phyloP scores from a whole-genome alignment of 495 filamentous ascomycete genomes.

The Trichoderma orchidacearum region DNA sequence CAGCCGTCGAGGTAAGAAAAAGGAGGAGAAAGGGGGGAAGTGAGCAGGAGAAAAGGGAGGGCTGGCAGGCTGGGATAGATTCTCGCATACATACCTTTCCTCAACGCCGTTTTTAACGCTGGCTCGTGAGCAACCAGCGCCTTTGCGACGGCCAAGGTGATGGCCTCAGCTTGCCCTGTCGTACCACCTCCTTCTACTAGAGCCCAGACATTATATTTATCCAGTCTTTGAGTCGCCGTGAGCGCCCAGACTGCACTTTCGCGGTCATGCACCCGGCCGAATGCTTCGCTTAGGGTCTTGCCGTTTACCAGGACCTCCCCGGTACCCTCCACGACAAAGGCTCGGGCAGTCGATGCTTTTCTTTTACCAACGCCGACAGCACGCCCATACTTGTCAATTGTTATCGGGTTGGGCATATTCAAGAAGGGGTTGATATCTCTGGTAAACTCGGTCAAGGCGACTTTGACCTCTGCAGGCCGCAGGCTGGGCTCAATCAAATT shows the following conservation, averaged over 20 bases:
- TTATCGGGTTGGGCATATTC: conserved; percentile 37
- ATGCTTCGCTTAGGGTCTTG: conserved; percentile 60
- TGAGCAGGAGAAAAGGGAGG: too few relatives aligned
- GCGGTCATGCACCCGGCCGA: conserved; percentile 81
- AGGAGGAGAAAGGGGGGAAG: conserved; percentile 11
- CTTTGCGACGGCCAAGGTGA: conserved; percentile 83
- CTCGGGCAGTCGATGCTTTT: conserved; percentile 74
- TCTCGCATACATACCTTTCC: conserved; percentile 51
- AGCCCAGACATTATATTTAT: conserved; percentile 96
- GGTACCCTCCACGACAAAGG: conserved; percentile 78
- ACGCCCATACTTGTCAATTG: conserved; percentile 60
- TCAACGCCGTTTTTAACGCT: conserved; percentile 69
- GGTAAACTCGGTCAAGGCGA: conserved; percentile 54
- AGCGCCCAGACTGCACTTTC: conserved; percentile 90
- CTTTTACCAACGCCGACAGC: conserved; percentile 67
- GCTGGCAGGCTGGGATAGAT: too few relatives aligned
- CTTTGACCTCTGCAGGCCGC: conserved; percentile 52
- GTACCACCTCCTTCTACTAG: conserved; percentile 70
- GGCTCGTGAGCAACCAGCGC: conserved; percentile 86
- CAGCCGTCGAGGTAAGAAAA: conserved; percentile 3
- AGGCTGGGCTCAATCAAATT: conserved; percentile 75
- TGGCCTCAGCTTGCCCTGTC: conserved; percentile 90
- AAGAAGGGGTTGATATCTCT: conserved; percentile 59
- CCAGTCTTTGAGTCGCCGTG: conserved; percentile 64
- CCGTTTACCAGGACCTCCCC: conserved; percentile 86